Percentiles rank a stretch among this genome's conserved stretches.
Conservation (phyloP, 148 eudicot genomes). For the Persicaria tinctoria region DNA sequence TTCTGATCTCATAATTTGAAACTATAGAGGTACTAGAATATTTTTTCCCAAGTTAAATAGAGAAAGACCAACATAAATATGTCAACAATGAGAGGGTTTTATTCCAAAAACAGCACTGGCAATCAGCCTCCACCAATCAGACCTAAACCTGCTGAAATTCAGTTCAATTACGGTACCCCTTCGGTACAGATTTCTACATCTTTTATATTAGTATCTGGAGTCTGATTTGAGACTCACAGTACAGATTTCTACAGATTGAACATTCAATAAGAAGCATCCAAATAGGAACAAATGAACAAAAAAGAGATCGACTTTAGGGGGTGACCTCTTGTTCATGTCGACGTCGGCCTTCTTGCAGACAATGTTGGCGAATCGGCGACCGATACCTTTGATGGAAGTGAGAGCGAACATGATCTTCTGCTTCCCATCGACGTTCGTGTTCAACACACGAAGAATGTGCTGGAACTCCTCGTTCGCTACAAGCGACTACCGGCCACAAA, state of each 20-base stretch:
- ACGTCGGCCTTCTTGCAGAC: constrained; percentile 90
- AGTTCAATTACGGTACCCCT: too few species aligned
- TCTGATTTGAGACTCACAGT: background rate
- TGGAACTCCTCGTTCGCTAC: constrained; percentile 81
- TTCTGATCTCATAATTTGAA: too few species aligned
- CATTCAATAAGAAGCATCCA: background rate
- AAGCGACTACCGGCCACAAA: constrained; percentile 19
- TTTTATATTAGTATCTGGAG: background rate
- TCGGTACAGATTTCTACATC: background rate
- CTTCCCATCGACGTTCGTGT: constrained; percentile 89
- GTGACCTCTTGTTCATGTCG: constrained; percentile 94
- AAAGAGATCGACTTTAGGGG: background rate
- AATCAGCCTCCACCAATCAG: background rate
- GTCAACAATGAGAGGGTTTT: too few species aligned
- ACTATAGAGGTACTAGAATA: too few species aligned
- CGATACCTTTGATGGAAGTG: constrained; percentile 93
- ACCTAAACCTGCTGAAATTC: background rate
- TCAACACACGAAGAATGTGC: constrained; percentile 82
- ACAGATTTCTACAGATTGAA: too few species aligned
- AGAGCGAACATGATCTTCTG: constrained; percentile 92
- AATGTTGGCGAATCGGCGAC: constrained; percentile 83
- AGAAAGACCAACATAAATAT: too few species aligned
- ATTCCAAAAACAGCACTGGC: background rate
- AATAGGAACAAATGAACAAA: background rate
- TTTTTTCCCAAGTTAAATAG: too few species aligned